Conservation (phyloP, 306 rosid genomes). For the Leucaena leucocephala region DNA sequence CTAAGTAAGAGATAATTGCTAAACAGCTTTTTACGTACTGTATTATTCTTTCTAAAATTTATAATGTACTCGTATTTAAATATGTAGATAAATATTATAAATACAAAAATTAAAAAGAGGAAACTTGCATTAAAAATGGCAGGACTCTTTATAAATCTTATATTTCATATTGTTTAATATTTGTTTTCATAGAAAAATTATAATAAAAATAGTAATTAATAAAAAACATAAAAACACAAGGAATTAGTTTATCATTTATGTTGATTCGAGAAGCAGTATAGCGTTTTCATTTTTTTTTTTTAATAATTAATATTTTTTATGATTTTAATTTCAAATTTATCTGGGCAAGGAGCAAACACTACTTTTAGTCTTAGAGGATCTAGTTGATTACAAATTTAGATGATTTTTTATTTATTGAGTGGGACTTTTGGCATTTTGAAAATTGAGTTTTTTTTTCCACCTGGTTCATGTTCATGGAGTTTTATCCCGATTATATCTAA, state of each 20-base stretch:
- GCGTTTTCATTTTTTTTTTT: too few species aligned
- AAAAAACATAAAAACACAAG: neutral
- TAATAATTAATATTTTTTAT: too few species aligned
- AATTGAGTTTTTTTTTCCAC: too few species aligned
- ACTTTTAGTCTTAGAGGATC: too few species aligned
- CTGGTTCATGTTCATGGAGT: too few species aligned
- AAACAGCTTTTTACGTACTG: neutral
- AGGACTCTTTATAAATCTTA: neutral
- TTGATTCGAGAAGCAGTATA: too few species aligned
- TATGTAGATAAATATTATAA: neutral
- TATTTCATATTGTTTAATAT: neutral
- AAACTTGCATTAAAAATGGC: neutral
- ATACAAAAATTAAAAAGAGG: neutral
- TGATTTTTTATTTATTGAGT: neutral
- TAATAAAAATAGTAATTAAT: neutral
- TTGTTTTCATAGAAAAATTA: neutral
- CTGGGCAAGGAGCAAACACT: too few species aligned
- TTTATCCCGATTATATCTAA: too few species aligned
- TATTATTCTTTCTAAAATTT: neutral
- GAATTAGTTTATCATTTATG: too few species aligned
- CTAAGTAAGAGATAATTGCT: neutral
- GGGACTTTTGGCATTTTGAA: neutral
- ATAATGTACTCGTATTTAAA: neutral
- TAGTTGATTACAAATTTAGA: neutral
- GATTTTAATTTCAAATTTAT: too few species aligned